Evolutionary conservation across 805 yeast species (phyloP).

Genomic region (Nematodospora valgi): DNA sequence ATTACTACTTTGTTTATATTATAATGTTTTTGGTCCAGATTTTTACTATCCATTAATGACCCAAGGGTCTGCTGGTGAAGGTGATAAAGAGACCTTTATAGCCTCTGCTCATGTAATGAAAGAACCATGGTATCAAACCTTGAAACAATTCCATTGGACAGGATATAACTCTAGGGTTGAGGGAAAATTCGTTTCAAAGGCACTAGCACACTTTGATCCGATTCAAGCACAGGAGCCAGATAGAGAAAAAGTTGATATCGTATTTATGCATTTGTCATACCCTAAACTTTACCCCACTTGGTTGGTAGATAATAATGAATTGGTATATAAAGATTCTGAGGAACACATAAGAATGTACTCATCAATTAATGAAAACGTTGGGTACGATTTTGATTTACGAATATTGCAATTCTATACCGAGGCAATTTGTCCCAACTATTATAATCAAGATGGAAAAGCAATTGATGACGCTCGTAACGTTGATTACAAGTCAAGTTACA

Average conservation of each 20-base stretch:
- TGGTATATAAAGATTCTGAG: constrained; percentile 27
- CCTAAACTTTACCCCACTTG: constrained; percentile 43
- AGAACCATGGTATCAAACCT: constrained; percentile 50
- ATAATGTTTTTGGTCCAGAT: constrained; percentile 62
- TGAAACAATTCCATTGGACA: constrained; percentile 40
- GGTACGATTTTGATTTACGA: constrained; percentile 42
- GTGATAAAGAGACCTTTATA: constrained; percentile 75
- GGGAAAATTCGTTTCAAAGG: constrained; percentile 30
- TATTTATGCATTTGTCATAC: constrained; percentile 59
- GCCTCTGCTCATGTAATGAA: constrained; percentile 59
- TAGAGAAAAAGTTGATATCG: constrained; percentile 12
- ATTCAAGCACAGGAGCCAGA: constrained; percentile 15
- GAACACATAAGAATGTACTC: constrained; percentile 41
- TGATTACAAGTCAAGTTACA: constrained; percentile 22
- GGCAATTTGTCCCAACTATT: constrained; percentile 36
- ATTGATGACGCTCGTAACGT: constrained; percentile 20
- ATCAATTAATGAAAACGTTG: constrained; percentile 30
- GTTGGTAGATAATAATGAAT: constrained; percentile 33
- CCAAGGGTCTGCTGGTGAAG: constrained; percentile 75
- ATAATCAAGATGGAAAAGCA: constrained; percentile 23
- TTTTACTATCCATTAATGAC: constrained; percentile 66
- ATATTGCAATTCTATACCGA: constrained; percentile 37
- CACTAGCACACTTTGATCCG: constrained; percentile 42
- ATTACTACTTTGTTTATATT: constrained; percentile 56
- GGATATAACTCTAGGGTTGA: constrained; percentile 27